A percentile compares a stretch with the other conserved stretches of the same genome.
Evolutionary conservation across 306 rosid genomes (phyloP).

Genomic region (Cucurbita maxima): DNA sequence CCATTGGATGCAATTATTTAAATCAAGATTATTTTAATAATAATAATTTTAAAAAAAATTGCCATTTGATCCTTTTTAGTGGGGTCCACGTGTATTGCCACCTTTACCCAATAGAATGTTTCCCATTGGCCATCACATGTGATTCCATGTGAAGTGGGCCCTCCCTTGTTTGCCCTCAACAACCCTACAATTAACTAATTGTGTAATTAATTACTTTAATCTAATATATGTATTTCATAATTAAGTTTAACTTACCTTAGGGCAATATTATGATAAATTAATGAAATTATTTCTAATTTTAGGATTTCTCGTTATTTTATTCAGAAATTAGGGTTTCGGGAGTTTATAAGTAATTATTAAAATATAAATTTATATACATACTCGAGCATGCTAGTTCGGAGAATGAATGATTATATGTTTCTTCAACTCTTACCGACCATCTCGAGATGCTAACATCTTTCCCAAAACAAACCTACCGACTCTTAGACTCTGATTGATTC

Average conservation of each 20-base stretch:
- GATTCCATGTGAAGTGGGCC: conserved; percentile 57
- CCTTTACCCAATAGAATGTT: conserved; percentile 18
- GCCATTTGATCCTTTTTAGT: not conserved
- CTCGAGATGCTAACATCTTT: not conserved
- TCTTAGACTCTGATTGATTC: not conserved
- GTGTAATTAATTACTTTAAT: not conserved
- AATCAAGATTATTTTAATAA: conserved; percentile 16
- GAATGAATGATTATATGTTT: not conserved
- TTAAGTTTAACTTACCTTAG: not conserved
- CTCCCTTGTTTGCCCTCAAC: conserved; percentile 17
- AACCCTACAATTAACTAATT: not conserved
- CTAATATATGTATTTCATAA: not conserved
- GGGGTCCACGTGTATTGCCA: conserved; percentile 26
- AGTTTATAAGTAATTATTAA: too few species aligned
- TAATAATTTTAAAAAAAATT: conserved; percentile 9
- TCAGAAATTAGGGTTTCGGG: too few species aligned
- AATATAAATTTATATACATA: too few species aligned
- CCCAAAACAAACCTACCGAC: not conserved
- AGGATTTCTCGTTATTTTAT: too few species aligned
- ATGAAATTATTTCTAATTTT: too few species aligned
- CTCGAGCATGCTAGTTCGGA: not conserved
- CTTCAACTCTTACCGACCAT: not conserved
- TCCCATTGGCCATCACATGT: conserved; percentile 28
- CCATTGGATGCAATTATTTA: conserved; percentile 22
- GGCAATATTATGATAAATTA: not conserved